Percentiles rank a stretch among this genome's conserved stretches.
Conservation (phyloP, 1,139 yeast species). For the Blastobotrys arbuscula region DNA sequence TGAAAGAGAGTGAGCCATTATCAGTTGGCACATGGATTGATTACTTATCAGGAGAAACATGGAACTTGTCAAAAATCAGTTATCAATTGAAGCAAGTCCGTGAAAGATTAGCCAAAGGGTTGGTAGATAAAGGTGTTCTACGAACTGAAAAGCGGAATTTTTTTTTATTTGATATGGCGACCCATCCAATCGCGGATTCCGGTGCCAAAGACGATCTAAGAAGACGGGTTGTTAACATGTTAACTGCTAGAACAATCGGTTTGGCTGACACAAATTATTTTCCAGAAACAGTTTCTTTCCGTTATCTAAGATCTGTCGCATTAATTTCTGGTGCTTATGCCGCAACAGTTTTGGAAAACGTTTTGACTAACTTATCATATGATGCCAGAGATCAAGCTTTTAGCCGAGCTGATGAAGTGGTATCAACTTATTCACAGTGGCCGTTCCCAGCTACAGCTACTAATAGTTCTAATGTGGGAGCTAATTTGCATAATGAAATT, state of each 20-base stretch:
- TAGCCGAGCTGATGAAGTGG: slow-evolving; percentile 84
- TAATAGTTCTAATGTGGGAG: slow-evolving; percentile 58
- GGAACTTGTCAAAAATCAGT: slow-evolving; percentile 92
- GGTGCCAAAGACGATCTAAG: slow-evolving; percentile 75
- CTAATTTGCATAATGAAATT: slow-evolving; percentile 67
- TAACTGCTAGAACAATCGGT: slow-evolving; percentile 62
- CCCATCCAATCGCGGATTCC: slow-evolving; percentile 91
- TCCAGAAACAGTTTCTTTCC: slow-evolving; percentile 63
- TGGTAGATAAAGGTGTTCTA: slow-evolving; percentile 95
- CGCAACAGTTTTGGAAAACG: slow-evolving; percentile 93
- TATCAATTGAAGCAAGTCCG: slow-evolving; percentile 96
- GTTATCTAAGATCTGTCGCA: slow-evolving; percentile 70
- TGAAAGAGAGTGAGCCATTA: slow-evolving; percentile 79
- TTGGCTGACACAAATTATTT: slow-evolving; percentile 43
- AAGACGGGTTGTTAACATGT: slow-evolving; percentile 61
- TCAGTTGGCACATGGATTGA: slow-evolving; percentile 93
- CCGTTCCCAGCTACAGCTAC: slow-evolving; percentile 66
- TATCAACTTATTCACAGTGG: slow-evolving; percentile 74
- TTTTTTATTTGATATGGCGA: slow-evolving; percentile 94
- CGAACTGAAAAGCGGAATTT: slow-evolving; percentile 95
- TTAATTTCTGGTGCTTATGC: slow-evolving; percentile 89
- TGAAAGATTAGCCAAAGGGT: slow-evolving; percentile 92
- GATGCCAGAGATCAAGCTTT: slow-evolving; percentile 92
- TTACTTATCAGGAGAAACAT: slow-evolving; percentile 85
- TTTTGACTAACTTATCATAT: slow-evolving; percentile 68